Base-by-base conservation (phyloP, 257 asterid genomes). In the Scutellaria baicalensis region DNA sequence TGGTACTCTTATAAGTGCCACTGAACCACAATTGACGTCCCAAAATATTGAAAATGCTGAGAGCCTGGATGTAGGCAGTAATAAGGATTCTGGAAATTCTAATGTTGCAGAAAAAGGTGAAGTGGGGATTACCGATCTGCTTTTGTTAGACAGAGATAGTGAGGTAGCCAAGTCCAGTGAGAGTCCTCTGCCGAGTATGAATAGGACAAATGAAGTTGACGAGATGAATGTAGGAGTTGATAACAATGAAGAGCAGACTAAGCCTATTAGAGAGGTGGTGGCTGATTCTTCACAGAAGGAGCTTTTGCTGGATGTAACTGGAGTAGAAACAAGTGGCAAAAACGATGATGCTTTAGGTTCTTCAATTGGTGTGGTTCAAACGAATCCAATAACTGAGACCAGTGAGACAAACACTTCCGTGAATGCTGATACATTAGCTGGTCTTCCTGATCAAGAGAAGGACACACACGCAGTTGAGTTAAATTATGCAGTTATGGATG, bases 381-480 rank as follows among this genome's bases (percentile, higher is more conserved):
- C 18, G 18, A 70, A 54, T 61, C 45, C 42, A 23, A 45, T 65
- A n/a, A 40, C 49, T 33, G 79, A 71, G 69, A 62, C 58, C 51
- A 69, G 71, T 36, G 85, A 49, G 68, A 36, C 64, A 60, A 79
- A 68, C 79, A 62, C 75, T 74, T 70, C 67, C 27, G 44, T 43
- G 55, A 63, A 66, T 71, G 56, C 52, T 0, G 88, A 77, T 49
- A 66, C 64, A 47, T 63, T 66, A 17, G 71, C 60, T 59, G 61
- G 73, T 71, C 75, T 83, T 33, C 77, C 71, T 44, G 72, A 77
- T 77, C 59, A 81, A 76, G 81, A 71, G 76, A 69, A 13, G 45
- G 72, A 77, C 69, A 49, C 33, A 6, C 75, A 66, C 13, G 63
- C 75, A 8, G 57, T 36, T 9, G 84, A 61, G 75, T 73, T 80